These are phyloP conservation scores for Isoetes engelmannii DNA, from an alignment of 83 land plant species.

Conservation along the genomic window DNA sequence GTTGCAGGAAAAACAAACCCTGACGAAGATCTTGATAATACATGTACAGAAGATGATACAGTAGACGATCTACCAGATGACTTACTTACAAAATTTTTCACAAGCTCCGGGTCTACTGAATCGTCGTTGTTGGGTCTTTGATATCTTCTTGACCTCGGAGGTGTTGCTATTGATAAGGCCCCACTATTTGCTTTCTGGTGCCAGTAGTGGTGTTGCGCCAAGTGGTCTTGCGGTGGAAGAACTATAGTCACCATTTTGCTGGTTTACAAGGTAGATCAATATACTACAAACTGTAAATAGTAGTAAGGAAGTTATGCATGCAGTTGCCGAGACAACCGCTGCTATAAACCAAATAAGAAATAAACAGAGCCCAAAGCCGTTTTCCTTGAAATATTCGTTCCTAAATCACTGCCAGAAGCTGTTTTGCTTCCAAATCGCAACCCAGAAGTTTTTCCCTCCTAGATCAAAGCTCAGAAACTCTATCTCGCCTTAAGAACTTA, in stretches of 20 bases:
- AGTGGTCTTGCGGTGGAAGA: conserved; percentile 13
- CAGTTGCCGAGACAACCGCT: no score
- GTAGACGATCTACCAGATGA: background rate
- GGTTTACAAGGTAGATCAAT: no score
- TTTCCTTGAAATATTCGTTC: no score
- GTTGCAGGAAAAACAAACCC: background rate
- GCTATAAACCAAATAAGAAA: no score
- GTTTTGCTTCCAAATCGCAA: no score
- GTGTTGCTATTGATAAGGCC: background rate
- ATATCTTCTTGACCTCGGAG: conserved; percentile 7
- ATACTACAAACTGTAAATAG: no score
- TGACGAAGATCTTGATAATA: background rate
- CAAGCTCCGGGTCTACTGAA: background rate
- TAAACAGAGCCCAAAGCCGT: no score
- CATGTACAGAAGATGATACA: background rate
- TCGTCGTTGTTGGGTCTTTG: background rate
- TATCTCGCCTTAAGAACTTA: no score
- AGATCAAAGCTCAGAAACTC: no score
- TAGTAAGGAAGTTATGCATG: no score
- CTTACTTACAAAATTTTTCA: background rate
- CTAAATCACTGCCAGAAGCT: no score
- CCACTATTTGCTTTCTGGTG: background rate
- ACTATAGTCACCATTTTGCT: conserved; percentile 2
- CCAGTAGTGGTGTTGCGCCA: conserved; percentile 15
- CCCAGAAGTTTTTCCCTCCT: no score